phyloP scores from a whole-genome alignment of 2,329 filamentous ascomycete genomes.

The Calonectria pseudoreteaudii region DNA sequence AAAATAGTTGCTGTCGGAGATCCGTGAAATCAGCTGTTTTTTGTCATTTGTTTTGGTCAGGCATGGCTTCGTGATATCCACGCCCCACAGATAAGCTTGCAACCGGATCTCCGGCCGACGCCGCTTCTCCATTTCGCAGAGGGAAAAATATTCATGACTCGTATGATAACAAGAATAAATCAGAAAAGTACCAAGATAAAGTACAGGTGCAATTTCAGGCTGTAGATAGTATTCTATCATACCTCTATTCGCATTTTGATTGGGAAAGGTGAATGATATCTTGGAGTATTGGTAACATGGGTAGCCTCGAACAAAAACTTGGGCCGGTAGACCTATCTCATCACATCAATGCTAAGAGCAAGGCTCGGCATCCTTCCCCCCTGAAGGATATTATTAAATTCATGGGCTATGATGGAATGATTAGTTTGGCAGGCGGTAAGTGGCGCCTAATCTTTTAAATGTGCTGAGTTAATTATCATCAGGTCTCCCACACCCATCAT shows the following conservation, averaged over 20 bases:
- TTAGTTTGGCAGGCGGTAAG: constrained; percentile 46
- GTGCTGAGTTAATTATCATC: neutral
- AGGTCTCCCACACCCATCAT: constrained; percentile 46
- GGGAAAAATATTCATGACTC: neutral
- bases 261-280: neutral
- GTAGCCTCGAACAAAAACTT: constrained; percentile 1
- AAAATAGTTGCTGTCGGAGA: neutral
- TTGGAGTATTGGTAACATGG: constrained; percentile 6
- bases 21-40: neutral
- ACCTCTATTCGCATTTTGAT: neutral
- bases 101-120: neutral
- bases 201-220: neutral
- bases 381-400: constrained; percentile 49
- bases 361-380: constrained; percentile 44
- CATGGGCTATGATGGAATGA: constrained; percentile 50
- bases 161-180: neutral
- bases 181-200: neutral
- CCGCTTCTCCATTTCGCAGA: neutral
- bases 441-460: neutral
- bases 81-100: neutral
- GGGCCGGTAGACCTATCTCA: constrained; percentile 42
- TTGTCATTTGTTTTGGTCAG: neutral
- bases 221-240: neutral
- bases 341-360: constrained; percentile 46
- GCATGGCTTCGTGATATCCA: neutral